Evolutionary conservation across 176 grass and related monocot species (phyloP).

Genomic region (Zea mays): DNA sequence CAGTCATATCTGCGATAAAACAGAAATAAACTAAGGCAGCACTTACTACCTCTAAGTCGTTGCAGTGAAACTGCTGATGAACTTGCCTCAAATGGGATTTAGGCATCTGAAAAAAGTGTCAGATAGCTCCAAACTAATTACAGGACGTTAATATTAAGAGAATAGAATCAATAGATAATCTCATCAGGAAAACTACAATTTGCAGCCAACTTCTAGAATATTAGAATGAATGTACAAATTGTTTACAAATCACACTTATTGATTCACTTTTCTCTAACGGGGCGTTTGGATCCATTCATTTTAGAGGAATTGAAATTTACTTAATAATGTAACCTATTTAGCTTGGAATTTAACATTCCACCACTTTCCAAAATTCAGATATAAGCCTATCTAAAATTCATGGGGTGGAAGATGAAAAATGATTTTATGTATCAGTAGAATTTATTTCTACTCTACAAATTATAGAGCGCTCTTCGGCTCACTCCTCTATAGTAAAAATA

Average conservation of each 20-base stretch:
- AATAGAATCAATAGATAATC: neutral
- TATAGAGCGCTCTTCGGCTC: too few relatives aligned
- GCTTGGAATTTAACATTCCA: too few relatives aligned
- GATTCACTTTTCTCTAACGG: neutral
- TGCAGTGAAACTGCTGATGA: slow-evolving; percentile 82
- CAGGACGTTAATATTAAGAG: neutral
- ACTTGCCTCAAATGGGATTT: slow-evolving; percentile 79
- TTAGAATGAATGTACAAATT: slow-evolving; percentile 13
- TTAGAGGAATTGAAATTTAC: too few relatives aligned
- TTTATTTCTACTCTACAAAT: too few relatives aligned
- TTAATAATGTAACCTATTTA: too few relatives aligned
- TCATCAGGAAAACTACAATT: neutral
- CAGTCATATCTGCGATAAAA: slow-evolving; percentile 32
- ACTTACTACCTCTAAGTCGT: slow-evolving; percentile 66
- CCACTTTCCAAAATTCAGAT: too few relatives aligned
- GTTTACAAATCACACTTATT: neutral
- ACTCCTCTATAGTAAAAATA: too few relatives aligned
- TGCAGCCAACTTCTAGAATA: slow-evolving; percentile 13
- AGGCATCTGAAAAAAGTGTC: slow-evolving; percentile 63
- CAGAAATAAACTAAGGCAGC: slow-evolving; percentile 12
- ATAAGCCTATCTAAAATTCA: too few relatives aligned
- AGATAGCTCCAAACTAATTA: slow-evolving; percentile 20
- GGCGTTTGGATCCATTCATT: too few relatives aligned
- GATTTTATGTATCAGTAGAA: too few relatives aligned
- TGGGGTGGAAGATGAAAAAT: too few relatives aligned